Evolutionary conservation across 768 basidiomycete genomes (phyloP).

Genomic region (Pulveroboletus ravenelii): DNA sequence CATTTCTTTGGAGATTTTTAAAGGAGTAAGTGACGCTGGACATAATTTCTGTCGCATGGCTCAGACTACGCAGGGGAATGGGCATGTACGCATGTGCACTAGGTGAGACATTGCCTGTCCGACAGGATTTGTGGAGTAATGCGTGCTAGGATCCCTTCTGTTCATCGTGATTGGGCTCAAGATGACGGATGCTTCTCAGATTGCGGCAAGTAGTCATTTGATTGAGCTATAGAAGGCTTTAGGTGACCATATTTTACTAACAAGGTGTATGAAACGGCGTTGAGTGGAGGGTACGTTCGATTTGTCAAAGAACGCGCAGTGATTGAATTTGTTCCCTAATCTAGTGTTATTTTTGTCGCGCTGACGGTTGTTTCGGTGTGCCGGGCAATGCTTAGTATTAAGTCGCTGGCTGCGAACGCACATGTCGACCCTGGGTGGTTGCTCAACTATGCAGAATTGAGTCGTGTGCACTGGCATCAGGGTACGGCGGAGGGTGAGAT

Average conservation of each 20-base stretch:
- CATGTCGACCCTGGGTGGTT: constrained; percentile 42
- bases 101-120: constrained; percentile 1
- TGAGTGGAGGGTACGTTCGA: constrained; percentile 8
- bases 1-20: constrained; percentile 11
- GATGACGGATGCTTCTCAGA: background rate
- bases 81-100: constrained; percentile 18
- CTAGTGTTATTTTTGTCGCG: constrained; percentile 3
- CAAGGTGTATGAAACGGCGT: constrained; percentile 10
- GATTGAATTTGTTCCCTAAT: background rate
- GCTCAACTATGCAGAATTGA: constrained; percentile 42
- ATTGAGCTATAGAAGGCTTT: background rate
- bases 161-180: constrained; percentile 11
- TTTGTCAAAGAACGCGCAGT: background rate
- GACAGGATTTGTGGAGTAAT: background rate
- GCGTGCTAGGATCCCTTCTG: constrained; percentile 11
- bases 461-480: constrained; percentile 37
- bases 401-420: constrained; percentile 38
- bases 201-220: constrained; percentile 5
- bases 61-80: constrained; percentile 17
- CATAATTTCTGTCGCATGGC: background rate
- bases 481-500: constrained; percentile 38
- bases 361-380: constrained; percentile 29
- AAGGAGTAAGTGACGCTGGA: constrained; percentile 15
- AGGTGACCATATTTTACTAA: background rate
- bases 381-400: constrained; percentile 38